phyloP scores from a whole-genome alignment of 768 basidiomycete species.

The Kondoa malvinella region DNA sequence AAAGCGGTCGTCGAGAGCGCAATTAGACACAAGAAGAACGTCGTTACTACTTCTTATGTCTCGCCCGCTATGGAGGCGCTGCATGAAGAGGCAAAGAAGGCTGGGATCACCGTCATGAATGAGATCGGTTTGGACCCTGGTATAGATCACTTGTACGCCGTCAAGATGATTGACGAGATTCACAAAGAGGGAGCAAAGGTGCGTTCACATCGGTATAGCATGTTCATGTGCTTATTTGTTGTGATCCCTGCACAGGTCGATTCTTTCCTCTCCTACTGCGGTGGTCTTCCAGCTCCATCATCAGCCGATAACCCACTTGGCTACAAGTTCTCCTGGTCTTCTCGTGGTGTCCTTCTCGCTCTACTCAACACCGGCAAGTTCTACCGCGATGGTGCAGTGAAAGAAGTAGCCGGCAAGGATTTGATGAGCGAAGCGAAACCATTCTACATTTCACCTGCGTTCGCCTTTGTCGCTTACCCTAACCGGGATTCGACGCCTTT shows the following conservation, averaged over 20 bases:
- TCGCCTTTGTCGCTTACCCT: conserved; percentile 89
- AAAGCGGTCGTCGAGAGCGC: conserved; percentile 77
- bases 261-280: conserved; percentile 84
- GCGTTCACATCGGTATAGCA: conserved; percentile 24
- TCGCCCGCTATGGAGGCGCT: conserved; percentile 77
- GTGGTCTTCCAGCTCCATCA: conserved; percentile 83
- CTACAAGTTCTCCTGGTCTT: conserved; percentile 99
- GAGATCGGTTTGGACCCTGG: conserved; percentile 96
- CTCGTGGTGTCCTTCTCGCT: conserved; percentile 85
- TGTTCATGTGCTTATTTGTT: not conserved
- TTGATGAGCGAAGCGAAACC: conserved; percentile 83
- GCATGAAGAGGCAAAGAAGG: conserved; percentile 59
- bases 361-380: conserved; percentile 78
- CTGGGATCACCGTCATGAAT: conserved; percentile 87
- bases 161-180: conserved; percentile 85
- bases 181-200: conserved; percentile 91
- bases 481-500: conserved; percentile 87
- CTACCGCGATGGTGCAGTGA: conserved; percentile 47
- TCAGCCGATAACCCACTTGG: conserved; percentile 86
- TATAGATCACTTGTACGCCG: conserved; percentile 56
- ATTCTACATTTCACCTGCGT: conserved; percentile 87
- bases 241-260: conserved; percentile 43
- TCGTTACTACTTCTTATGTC: conserved; percentile 92
- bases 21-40: conserved; percentile 72
- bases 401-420: conserved; percentile 55